Conservation (phyloP, 495 filamentous ascomycete species). For the Penicillium canariense region DNA sequence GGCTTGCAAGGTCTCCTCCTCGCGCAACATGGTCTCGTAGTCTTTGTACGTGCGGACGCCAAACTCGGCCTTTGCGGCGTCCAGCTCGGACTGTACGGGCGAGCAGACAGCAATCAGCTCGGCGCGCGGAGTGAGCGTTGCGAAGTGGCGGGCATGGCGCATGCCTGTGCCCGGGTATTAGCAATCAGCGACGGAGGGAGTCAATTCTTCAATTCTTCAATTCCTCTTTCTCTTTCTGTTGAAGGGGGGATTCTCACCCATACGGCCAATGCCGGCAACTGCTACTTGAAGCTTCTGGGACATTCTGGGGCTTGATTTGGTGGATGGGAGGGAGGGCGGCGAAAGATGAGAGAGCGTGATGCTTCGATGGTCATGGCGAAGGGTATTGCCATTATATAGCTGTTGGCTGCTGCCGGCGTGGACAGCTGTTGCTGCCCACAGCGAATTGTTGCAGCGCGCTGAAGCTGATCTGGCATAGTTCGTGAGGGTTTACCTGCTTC, state of each 20-base stretch:
- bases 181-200: background rate
- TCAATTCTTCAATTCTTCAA: background rate
- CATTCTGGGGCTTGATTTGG: slow-evolving; percentile 24
- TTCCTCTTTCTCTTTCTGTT: background rate
- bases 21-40: slow-evolving; percentile 47
- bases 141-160: slow-evolving; percentile 47
- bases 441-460: background rate
- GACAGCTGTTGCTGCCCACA: background rate
- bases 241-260: slow-evolving; percentile 30
- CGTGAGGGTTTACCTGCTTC: background rate
- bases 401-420: background rate
- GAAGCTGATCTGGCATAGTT: background rate
- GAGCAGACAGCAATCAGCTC: slow-evolving; percentile 46
- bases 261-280: slow-evolving; percentile 51
- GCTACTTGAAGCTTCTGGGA: slow-evolving; percentile 42
- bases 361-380: slow-evolving; percentile 2
- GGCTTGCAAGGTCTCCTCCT: slow-evolving; percentile 42
- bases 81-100: slow-evolving; percentile 40
- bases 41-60: slow-evolving; percentile 33
- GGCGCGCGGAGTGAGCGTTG: slow-evolving; percentile 43
- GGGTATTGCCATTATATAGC: slow-evolving; percentile 2
- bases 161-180: slow-evolving; percentile 12
- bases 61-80: slow-evolving; percentile 40
- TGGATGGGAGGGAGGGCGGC: background rate
- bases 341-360: background rate